Evolutionary conservation across 2,329 filamentous ascomycete species (phyloP).

Genomic region (Dendryphion nanum): DNA sequence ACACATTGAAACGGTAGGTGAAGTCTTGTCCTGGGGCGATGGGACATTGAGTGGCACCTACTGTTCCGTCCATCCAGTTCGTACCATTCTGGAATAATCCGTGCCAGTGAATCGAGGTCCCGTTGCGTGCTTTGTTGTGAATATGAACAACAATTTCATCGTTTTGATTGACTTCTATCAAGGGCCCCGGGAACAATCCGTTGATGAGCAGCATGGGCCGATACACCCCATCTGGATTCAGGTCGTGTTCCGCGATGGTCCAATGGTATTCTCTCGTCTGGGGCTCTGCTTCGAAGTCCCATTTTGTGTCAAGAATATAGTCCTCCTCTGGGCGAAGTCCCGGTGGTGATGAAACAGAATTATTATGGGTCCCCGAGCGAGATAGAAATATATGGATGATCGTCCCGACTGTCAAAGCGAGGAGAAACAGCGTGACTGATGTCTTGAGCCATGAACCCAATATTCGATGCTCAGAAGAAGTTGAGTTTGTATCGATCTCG

Average conservation of each 20-base stretch:
- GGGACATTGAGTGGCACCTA: constrained; percentile 51
- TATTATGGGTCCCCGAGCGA: constrained; percentile 4
- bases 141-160: constrained; percentile 68
- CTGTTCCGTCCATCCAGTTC: constrained; percentile 56
- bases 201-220: constrained; percentile 45
- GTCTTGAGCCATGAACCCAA: constrained; percentile 12
- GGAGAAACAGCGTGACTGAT: constrained; percentile 9
- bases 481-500: too few relatives aligned
- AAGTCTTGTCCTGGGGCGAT: constrained; percentile 51
- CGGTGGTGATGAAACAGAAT: too few relatives aligned
- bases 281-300: constrained; percentile 54
- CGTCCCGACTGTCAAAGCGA: constrained; percentile 13
- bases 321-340: constrained; percentile 22
- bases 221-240: constrained; percentile 57
- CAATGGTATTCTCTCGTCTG: constrained; percentile 59
- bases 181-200: constrained; percentile 39
- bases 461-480: too few relatives aligned
- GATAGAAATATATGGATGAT: constrained; percentile 12
- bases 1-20: constrained; percentile 36
- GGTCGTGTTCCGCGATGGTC: constrained; percentile 57
- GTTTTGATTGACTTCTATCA: constrained; percentile 53
- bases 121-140: constrained; percentile 53
- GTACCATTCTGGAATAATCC: constrained; percentile 53
- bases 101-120: constrained; percentile 63
- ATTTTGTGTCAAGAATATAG: constrained; percentile 56